Evolutionary conservation across 1,139 yeast genomes (phyloP).

Genomic region (Scheffersomyces insectosa): DNA sequence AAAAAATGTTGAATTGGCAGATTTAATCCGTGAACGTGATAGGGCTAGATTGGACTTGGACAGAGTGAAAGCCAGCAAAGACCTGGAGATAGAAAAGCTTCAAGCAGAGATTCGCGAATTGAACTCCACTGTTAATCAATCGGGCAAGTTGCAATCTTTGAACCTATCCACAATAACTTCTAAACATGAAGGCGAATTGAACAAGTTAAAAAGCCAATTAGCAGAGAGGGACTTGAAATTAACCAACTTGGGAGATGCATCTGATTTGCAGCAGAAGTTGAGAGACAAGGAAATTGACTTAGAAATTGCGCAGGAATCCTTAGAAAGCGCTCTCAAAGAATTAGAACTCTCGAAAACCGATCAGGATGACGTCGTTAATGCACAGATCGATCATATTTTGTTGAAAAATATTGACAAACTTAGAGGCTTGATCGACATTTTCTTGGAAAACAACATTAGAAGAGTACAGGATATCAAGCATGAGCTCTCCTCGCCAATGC

Average conservation of each 20-base stretch:
- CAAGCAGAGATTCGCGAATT: slow-evolving; percentile 67
- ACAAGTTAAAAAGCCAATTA: slow-evolving; percentile 41
- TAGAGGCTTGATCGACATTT: slow-evolving; percentile 66
- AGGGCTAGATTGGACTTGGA: slow-evolving; percentile 84
- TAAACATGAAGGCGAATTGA: slow-evolving; percentile 61
- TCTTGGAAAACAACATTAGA: slow-evolving; percentile 67
- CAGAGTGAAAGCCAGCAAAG: slow-evolving; percentile 64
- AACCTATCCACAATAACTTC: slow-evolving; percentile 62
- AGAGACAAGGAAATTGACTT: slow-evolving; percentile 76
- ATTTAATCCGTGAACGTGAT: slow-evolving; percentile 85
- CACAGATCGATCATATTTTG: slow-evolving; percentile 58
- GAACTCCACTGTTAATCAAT: slow-evolving; percentile 58
- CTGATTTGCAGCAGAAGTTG: slow-evolving; percentile 46
- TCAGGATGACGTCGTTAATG: slow-evolving; percentile 55
- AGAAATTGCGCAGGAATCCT: slow-evolving; percentile 76
- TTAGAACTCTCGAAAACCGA: slow-evolving; percentile 58
- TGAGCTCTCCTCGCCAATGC: slow-evolving; percentile 76
- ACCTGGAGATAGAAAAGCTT: slow-evolving; percentile 65
- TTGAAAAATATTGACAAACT: slow-evolving; percentile 53
- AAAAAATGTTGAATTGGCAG: slow-evolving; percentile 86
- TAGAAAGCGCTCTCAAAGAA: slow-evolving; percentile 70
- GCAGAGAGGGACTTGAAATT: slow-evolving; percentile 26
- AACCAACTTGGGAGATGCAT: slow-evolving; percentile 18
- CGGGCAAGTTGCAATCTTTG: slow-evolving; percentile 67
- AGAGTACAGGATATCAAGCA: slow-evolving; percentile 73